Base-by-base conservation (phyloP, 164 flowering plant genomes). In the Amborella trichopoda region DNA sequence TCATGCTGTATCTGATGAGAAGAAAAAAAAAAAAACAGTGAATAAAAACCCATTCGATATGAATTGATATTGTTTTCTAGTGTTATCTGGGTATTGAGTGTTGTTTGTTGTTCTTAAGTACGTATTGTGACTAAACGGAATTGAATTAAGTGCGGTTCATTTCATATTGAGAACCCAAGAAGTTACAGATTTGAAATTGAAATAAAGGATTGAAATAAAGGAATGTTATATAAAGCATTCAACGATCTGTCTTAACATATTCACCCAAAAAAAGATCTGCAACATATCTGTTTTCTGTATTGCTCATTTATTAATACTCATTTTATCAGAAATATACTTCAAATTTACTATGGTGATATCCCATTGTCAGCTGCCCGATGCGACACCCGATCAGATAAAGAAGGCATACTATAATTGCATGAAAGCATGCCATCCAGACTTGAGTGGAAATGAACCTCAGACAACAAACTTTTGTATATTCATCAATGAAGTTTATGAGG, bases 401-500 rank as follows among this genome's bases (percentile, higher is more conserved):
- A 90, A 81, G 56, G 95, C 95, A 9, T 90, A 85, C 52, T 81
- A 85, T 46, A 81, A 66, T 57, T 90, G 97, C 66, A 90, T 90
- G 97, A 90, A 90, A 69, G 64, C 79, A 30, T 90, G 95, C 54
- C 97, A 90, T 73, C 97, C 97, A 12, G 97, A 90, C 55, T 65
- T 90, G 69, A 90, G 94, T 47, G 95, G 97, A 23, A 41, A 85
- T 67, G 83, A 90, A 68, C 73, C 72, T 11, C 94, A 90, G 39
- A 79, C 78, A 2, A 85, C 77, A 16, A 81, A 90, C 52, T 90
- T 90, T 63, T 90, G 97, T 72, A 85, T 77, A 78, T 90, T 90
- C 68, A 79, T 90, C 54, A 90, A 90, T 54, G 95, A 90, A 13
- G 74, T 90, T 37, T 90, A 90, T 56, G 72, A 20, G 84, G 95